Evolutionary conservation across 139 green algal species (phyloP).

Genomic region (Limnomonas spitsbergensis): DNA sequence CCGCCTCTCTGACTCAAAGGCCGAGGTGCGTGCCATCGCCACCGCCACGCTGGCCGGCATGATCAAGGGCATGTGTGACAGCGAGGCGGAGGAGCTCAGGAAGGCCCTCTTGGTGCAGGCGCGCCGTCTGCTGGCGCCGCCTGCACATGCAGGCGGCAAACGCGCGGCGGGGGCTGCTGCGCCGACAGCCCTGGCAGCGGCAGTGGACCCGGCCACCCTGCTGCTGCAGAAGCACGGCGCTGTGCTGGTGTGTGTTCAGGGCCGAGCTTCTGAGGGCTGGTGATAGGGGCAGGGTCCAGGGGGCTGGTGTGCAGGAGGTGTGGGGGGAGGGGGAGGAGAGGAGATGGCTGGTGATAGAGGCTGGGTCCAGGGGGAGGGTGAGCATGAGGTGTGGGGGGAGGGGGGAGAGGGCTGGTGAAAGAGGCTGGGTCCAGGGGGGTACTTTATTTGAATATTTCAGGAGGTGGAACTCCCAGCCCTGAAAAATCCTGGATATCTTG

Average conservation of each 20-base stretch:
- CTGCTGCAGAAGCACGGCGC: slow-evolving; percentile 33
- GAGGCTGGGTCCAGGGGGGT: too few species aligned
- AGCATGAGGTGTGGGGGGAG: too few species aligned
- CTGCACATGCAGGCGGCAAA: slow-evolving; percentile 8
- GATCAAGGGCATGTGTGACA: slow-evolving; percentile 44
- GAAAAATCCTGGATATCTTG: too few species aligned
- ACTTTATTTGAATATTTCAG: too few species aligned
- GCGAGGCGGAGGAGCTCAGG: slow-evolving; percentile 36
- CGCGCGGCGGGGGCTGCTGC: background rate
- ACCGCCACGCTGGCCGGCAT: slow-evolving; percentile 68
- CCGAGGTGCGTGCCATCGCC: slow-evolving; percentile 59
- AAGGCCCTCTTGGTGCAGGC: slow-evolving; percentile 41
- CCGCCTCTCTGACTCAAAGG: slow-evolving; percentile 68
- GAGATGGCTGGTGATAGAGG: too few species aligned
- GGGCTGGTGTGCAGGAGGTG: too few species aligned
- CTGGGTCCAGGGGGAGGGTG: too few species aligned
- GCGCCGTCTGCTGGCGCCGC: slow-evolving; percentile 39
- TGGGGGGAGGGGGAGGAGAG: too few species aligned
- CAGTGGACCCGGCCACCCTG: background rate
- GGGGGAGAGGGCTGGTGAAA: too few species aligned
- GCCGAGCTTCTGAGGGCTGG: background rate
- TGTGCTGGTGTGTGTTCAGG: slow-evolving; percentile 23
- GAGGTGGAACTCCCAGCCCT: too few species aligned
- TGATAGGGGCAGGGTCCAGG: too few species aligned
- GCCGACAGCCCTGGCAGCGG: background rate